Conservation (phyloP, 1,284 basidiomycete genomes). For the Ganoderma boninense region DNA sequence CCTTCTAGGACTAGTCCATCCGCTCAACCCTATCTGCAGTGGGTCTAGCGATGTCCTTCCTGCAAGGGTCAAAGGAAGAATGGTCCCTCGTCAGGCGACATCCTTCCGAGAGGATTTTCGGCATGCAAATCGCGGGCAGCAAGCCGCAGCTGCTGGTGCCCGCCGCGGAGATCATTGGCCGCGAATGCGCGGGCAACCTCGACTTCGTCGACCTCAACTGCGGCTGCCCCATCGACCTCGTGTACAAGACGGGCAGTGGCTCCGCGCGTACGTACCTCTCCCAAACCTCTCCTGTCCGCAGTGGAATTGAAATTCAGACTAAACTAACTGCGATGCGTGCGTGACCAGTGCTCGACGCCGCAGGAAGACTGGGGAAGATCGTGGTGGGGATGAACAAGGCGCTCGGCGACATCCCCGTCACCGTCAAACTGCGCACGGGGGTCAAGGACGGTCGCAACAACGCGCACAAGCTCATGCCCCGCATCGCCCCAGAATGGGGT, state of each 20-base stretch:
- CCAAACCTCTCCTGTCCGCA: not conserved
- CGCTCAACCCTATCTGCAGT: constrained; percentile 49
- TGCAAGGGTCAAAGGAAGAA: constrained; percentile 87
- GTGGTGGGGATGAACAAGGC: constrained; percentile 93
- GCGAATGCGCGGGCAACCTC: constrained; percentile 69
- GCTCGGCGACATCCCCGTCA: constrained; percentile 93
- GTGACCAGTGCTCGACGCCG: constrained; percentile 80
- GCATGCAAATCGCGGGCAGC: constrained; percentile 87
- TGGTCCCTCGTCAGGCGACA: constrained; percentile 92
- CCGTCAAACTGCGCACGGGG: constrained; percentile 93
- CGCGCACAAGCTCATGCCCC: constrained; percentile 92
- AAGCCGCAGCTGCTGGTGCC: constrained; percentile 83
- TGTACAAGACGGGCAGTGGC: constrained; percentile 92
- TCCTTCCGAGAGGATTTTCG: constrained; percentile 89
- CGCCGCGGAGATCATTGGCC: constrained; percentile 84
- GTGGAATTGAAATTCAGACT: not conserved
- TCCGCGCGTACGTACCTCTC: constrained; percentile 72
- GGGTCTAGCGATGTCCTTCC: constrained; percentile 86
- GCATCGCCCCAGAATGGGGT: constrained; percentile 83
- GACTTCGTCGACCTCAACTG: constrained; percentile 97
- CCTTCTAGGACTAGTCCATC: not conserved
- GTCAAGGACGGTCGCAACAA: constrained; percentile 88
- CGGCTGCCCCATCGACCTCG: constrained; percentile 97
- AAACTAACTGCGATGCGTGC: not conserved
- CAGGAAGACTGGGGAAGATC: constrained; percentile 86